A percentile compares a stretch with the other conserved stretches of the same genome.
phyloP scores from a whole-genome alignment of 1,284 basidiomycete genomes.

The Cutaneotrichosporon sp. region DNA sequence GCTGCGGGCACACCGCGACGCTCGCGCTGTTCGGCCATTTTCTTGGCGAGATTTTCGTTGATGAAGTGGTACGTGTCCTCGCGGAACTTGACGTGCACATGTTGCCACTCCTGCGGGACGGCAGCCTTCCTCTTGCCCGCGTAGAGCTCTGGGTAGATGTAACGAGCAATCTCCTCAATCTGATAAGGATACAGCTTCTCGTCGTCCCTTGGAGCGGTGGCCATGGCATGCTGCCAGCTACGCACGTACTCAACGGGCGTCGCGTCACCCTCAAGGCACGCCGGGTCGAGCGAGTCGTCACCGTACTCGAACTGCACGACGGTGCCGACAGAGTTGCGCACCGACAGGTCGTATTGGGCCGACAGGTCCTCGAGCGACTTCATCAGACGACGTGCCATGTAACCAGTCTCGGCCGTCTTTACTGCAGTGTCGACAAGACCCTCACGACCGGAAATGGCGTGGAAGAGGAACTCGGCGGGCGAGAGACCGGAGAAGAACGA shows the following conservation, averaged over 20 bases:
- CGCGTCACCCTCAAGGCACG: slow-evolving; percentile 90
- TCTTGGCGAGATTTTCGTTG: slow-evolving; percentile 65
- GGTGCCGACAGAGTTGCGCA: slow-evolving; percentile 90
- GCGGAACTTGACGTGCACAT: slow-evolving; percentile 73
- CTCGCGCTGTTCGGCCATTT: slow-evolving; percentile 68
- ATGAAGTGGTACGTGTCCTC: slow-evolving; percentile 76
- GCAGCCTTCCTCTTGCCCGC: slow-evolving; percentile 15
- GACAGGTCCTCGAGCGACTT: slow-evolving; percentile 97
- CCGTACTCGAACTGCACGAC: slow-evolving; percentile 99
- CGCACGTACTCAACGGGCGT: slow-evolving; percentile 87
- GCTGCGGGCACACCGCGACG: slow-evolving; percentile 74
- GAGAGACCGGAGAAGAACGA: slow-evolving; percentile 94
- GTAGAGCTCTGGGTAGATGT: slow-evolving; percentile 49
- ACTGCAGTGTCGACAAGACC: slow-evolving; percentile 99
- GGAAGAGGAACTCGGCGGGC: slow-evolving; percentile 97
- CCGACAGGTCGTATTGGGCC: slow-evolving; percentile 95
- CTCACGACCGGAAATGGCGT: slow-evolving; percentile 98
- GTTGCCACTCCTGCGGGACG: slow-evolving; percentile 47
- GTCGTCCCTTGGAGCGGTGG: slow-evolving; percentile 62
- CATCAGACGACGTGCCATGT: slow-evolving; percentile 99
- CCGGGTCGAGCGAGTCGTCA: slow-evolving; percentile 95
- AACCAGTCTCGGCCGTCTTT: slow-evolving; percentile 99
- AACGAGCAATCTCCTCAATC: slow-evolving; percentile 71
- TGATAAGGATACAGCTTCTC: slow-evolving; percentile 82
- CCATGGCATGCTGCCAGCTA: slow-evolving; percentile 81